A percentile compares a stretch with the other conserved stretches of the same genome.
Conservation (phyloP, 73 alveolate genomes). For the Paramecium tetraurelia region DNA sequence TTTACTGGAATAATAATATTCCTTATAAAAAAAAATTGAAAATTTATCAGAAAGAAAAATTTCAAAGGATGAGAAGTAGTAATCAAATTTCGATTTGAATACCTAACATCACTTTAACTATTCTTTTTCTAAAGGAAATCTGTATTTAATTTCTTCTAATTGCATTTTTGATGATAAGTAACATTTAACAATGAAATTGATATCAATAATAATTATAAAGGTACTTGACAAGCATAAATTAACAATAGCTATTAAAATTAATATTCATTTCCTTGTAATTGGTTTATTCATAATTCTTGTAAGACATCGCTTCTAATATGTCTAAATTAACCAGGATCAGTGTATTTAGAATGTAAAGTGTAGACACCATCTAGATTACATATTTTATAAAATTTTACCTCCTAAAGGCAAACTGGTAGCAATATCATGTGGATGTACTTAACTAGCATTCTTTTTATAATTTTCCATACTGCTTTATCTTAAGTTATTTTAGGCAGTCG, state of each 20-base stretch:
- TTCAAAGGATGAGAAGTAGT: no score
- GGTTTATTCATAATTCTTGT: constrained; percentile 42
- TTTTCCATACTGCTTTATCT: neutral
- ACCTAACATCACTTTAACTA: no score
- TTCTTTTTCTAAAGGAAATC: no score
- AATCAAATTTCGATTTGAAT: no score
- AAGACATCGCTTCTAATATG: constrained; percentile 18
- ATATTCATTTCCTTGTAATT: constrained; percentile 30
- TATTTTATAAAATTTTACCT: neutral
- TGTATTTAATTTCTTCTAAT: no score
- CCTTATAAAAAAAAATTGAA: no score
- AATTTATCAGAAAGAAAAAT: no score
- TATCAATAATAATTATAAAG: neutral
- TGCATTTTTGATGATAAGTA: no score
- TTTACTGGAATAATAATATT: no score
- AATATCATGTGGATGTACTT: constrained; percentile 19
- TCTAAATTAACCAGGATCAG: constrained; percentile 44
- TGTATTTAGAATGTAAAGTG: constrained; percentile 20
- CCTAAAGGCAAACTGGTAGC: constrained; percentile 38
- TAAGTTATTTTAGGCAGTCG: neutral
- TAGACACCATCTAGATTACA: constrained; percentile 3
- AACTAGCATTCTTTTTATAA: neutral
- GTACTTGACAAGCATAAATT: neutral
- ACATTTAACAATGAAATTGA: no score
- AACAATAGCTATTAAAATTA: neutral